Evolutionary conservation across 805 yeast species (phyloP), one percentile per base, ranked within the genome.

Genomic region (Ogataea degrootiae): DNA sequence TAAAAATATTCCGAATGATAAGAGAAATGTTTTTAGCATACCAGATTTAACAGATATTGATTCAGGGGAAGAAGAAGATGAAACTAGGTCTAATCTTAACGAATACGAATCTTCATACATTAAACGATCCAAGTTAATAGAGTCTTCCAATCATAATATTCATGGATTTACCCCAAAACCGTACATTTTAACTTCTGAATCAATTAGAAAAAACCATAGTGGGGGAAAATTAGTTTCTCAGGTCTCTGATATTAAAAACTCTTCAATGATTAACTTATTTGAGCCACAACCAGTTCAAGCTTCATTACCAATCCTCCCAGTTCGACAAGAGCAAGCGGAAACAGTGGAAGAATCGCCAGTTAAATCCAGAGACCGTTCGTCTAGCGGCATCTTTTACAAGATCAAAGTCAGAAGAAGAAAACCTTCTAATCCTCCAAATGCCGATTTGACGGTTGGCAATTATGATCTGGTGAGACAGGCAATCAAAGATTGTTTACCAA

Each of bases 401-500:
- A 62, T 65, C 41, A 59, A 55, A 43, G 59, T 65, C n/a, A 55
- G 63, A 47, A 61, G 56, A 39, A 46, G 14, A 37, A 39, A 19
- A 9, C 16, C 11, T 9, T 12, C 34, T 4, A n/a, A 22, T n/a
- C 33, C 34, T 7, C n/a, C 17, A n/a, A 23, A 23, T 26, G 11
- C 31, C 12, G 53, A 62, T 45, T 62, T 60, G 23, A 60, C 65
- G 15, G 51, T 39, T 37, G 59, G 56, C 6, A 61, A 67, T 26
- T 69, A 67, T 41, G 66, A 66, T 1, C 51, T 60, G 1, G 68
- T 74, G 6, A 61, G 62, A 37, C 61, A 61, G 35, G 76, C 68
- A 6, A 74, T 76, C 23, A 55, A 52, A 41, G 58, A 60, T 15
- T 54, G 58, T 19, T 53, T 73, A 26, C 62, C 65, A 17, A 54